Conservation (phyloP, 805 yeast species). For the Yarrowia bubula region DNA sequence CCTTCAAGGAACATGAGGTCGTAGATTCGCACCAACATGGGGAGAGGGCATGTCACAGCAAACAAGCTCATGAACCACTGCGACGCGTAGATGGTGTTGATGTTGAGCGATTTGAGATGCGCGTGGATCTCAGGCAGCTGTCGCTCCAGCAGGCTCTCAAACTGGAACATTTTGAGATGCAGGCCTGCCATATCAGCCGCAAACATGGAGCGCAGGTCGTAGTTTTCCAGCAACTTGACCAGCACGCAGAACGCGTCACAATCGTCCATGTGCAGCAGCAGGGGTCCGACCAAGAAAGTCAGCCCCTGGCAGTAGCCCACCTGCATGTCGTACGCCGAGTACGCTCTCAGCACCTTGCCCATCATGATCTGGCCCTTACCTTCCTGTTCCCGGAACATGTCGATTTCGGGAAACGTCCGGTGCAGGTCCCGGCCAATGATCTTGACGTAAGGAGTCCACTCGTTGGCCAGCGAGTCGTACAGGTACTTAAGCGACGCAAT, state of each 20-base stretch:
- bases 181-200: constrained; percentile 56
- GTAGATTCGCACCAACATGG: constrained; percentile 50
- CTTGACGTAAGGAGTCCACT: constrained; percentile 45
- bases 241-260: constrained; percentile 51
- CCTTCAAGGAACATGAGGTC: constrained; percentile 55
- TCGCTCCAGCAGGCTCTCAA: constrained; percentile 45
- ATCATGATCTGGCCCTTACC: constrained; percentile 47
- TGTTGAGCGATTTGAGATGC: constrained; percentile 48
- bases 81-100: constrained; percentile 49
- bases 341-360: constrained; percentile 58
- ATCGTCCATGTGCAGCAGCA: constrained; percentile 47
- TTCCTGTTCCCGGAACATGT: constrained; percentile 46
- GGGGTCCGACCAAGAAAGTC: constrained; percentile 59
- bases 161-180: constrained; percentile 52
- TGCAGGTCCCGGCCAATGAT: constrained; percentile 56
- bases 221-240: constrained; percentile 58
- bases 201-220: constrained; percentile 53
- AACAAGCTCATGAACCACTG: constrained; percentile 67
- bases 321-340: constrained; percentile 60
- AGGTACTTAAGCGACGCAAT: constrained; percentile 34
- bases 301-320: constrained; percentile 71
- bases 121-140: constrained; percentile 44
- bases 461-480: constrained; percentile 43
- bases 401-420: constrained; percentile 58
- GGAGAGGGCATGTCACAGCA: constrained; percentile 59